Percentiles rank a stretch among this genome's conserved stretches.
Conservation (phyloP, 1,284 basidiomycete genomes). For the Moesziomyces antarcticus region DNA sequence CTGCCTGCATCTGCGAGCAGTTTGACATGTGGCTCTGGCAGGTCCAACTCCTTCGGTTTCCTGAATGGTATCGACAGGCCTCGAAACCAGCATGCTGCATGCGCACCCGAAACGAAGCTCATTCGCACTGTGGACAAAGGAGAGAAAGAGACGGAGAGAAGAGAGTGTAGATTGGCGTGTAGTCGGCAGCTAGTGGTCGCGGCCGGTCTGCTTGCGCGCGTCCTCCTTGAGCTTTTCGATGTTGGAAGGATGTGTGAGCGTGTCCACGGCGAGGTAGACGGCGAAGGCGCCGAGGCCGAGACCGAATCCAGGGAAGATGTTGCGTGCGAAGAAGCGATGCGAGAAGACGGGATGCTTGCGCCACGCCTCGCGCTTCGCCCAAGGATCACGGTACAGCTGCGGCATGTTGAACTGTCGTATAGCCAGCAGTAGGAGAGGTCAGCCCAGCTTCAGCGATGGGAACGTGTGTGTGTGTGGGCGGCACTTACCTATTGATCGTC, state of each 20-base stretch:
- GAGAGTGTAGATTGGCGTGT: no score
- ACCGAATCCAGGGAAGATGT: conserved; percentile 66
- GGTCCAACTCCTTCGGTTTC: no score
- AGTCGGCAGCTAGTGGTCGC: conserved; percentile 15
- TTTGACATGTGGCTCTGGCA: no score
- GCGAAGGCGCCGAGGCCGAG: conserved; percentile 60
- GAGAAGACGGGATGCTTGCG: conserved; percentile 67
- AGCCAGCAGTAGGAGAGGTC: no score
- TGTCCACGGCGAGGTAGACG: conserved; percentile 55
- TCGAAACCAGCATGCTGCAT: no score
- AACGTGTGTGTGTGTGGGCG: not conserved
- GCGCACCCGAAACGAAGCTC: no score
- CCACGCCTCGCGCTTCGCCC: conserved; percentile 67
- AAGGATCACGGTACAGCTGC: conserved; percentile 63
- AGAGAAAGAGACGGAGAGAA: no score
- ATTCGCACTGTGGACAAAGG: no score
- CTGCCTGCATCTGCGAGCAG: no score
- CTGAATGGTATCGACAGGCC: no score
- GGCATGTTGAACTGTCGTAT: conserved; percentile 34
- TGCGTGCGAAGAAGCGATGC: conserved; percentile 58
- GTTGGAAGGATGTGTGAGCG: conserved; percentile 60
- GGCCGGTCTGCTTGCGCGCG: conserved; percentile 53
- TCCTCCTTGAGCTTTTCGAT: conserved; percentile 64
- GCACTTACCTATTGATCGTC: no score
- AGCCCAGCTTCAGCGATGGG: not conserved